Percentiles rank a stretch among this genome's conserved stretches.
phyloP scores from a whole-genome alignment of 1,284 basidiomycete genomes.

The Termitomyces sp. region DNA sequence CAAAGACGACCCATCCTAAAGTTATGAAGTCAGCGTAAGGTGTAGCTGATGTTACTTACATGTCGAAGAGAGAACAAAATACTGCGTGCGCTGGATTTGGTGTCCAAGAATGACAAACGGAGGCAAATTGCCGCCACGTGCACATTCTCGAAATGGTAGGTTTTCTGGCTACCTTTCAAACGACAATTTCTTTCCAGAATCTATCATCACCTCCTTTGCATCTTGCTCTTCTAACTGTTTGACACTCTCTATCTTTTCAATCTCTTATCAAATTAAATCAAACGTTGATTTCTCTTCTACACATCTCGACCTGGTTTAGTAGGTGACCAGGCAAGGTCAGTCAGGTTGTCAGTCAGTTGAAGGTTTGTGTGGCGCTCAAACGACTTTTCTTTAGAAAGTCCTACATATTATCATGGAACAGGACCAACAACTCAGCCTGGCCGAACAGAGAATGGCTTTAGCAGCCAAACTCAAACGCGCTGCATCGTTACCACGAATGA shows the following conservation, averaged over 20 bases:
- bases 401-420: constrained; percentile 25
- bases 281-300: constrained; percentile 3
- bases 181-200: constrained; percentile 12
- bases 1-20: neutral
- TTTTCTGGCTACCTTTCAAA: constrained; percentile 11
- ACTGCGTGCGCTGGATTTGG: too few relatives aligned
- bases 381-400: neutral
- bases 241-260: neutral
- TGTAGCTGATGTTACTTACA: neutral
- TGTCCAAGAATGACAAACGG: constrained; percentile 9
- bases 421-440: constrained; percentile 31
- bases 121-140: constrained; percentile 22
- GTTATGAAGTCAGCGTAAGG: neutral
- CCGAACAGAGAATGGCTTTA: constrained; percentile 73
- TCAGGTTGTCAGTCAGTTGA: constrained; percentile 1
- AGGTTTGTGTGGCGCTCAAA: constrained; percentile 12
- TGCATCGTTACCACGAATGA: constrained; percentile 82
- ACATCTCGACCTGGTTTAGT: constrained; percentile 4
- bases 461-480: constrained; percentile 86
- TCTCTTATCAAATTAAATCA: neutral
- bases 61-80: neutral
- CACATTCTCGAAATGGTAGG: constrained; percentile 11
- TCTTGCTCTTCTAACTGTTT: neutral
- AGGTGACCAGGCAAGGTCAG: constrained; percentile 17
- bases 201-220: constrained; percentile 6